Evolutionary conservation across 179 eudicot species (phyloP).

Genomic region (Silene noctiflora): DNA sequence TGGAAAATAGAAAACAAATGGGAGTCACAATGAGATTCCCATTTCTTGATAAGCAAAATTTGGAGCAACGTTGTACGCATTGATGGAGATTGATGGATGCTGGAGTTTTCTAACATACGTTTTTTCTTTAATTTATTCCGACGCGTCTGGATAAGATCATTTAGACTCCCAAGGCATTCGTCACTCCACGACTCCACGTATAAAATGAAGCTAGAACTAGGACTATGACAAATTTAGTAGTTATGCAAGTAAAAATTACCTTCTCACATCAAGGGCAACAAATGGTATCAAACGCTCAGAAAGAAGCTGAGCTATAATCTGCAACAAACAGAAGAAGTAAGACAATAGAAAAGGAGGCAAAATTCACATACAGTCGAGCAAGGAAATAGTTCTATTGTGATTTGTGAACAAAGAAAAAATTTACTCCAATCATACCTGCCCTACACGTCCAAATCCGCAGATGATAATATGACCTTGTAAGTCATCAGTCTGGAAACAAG

Average conservation of each 20-base stretch:
- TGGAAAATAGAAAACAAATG: not conserved
- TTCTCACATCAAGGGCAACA: constrained; percentile 98
- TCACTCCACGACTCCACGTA: not conserved
- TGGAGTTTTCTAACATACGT: not conserved
- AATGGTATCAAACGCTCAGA: constrained; percentile 90
- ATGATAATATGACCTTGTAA: constrained; percentile 94
- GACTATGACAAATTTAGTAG: not conserved
- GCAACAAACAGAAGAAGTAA: constrained; percentile 31
- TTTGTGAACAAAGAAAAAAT: not conserved
- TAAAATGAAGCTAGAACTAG: not conserved
- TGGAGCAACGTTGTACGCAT: not conserved
- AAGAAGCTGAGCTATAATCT: constrained; percentile 96
- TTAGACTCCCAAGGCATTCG: not conserved
- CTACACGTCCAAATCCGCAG: constrained; percentile 99
- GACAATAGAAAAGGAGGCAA: constrained; percentile 5
- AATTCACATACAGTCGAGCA: not conserved
- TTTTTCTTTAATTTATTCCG: not conserved
- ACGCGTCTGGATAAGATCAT: not conserved
- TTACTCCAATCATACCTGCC: constrained; percentile 59
- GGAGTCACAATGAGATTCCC: not conserved
- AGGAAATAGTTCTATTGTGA: not conserved
- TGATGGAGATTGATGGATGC: not conserved
- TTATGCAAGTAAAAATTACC: constrained; percentile 39
- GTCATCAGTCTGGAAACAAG: constrained; percentile 74
- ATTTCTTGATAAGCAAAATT: not conserved